Evolutionary conservation across 1,284 basidiomycete genomes (phyloP), one percentile per base, ranked within the genome.

Genomic region (Malassezia brasiliensis): DNA sequence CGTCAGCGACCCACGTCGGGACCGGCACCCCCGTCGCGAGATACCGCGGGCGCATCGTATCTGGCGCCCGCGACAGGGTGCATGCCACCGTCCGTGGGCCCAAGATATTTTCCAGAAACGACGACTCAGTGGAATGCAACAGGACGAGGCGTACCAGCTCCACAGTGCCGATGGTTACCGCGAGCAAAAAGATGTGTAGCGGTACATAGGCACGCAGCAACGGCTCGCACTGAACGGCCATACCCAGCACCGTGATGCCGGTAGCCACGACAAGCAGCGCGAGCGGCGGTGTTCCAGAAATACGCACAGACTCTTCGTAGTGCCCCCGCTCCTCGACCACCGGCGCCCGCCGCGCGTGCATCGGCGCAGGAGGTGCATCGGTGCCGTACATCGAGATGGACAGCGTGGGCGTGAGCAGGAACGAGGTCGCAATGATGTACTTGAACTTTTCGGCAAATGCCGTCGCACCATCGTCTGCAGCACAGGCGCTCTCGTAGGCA

Each of bases 311-410:
- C 25, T 32, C 41, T 2, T 3, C 12, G 14, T 48, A 39, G 17
- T 25, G 39, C 17, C 12, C 25, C 5, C 12, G 10, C 25, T 22
- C 11, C 15, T 39, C 40, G 5, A 14, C 25, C 25, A n/a, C n/a
- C 3, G 36, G 11, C 3, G 10, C 11, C 36, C 10, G 36, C 3
- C 11, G 19, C 38, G 38, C 19, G 6, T 8, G 19, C 3, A 4
- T 5, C 28, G 45, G 45, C 19, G 20, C 7, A 5, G 45, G 11
- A 12, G 30, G 12, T 17, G n/a, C 9, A 17, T 48, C 47, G 8
- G 32, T 15, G 35, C 64, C 68, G 60, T 72, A 74, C 50, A 66
- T 65, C 11, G 68, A 71, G 37, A 74, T 71, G 17, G 69, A 70
- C 25, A 74, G 61, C 35, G 56, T 64, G 5, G 66, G 56, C 2